Evolutionary conservation across 2,329 filamentous ascomycete species (phyloP), one percentile per base, ranked within the genome.

Genomic region (Fusarium gaditjirri): DNA sequence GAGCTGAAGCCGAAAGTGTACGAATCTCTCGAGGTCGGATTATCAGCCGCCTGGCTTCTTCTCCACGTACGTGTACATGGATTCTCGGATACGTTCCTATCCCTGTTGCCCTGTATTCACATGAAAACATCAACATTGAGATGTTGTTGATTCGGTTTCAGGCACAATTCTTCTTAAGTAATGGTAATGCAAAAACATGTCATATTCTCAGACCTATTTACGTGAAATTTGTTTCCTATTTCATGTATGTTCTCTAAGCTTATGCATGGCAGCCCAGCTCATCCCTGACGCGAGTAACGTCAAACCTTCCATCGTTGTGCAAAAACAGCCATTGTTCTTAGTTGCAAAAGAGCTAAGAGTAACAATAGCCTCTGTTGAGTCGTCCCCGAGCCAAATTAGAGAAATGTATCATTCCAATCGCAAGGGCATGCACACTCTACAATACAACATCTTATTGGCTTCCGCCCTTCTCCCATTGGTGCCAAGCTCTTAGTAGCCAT

Each of bases 61-160:
- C 36, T 62, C 50, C 58, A 50, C 47, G 23, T 36, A 50, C 47
- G 23, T 36, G 29, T 33, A 44, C 23, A 53, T 56, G 21, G 47
- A 43, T 53, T 31, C 41, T 33, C 47, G 46, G 46, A 54, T n/a
- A 42, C 21, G 35, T 39, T 39, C 35, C 55, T 59, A 49, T 47
- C 54, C 56, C 36, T 53, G 46, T 21, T 39, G 25, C n/a, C n/a
- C 27, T 58, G 25, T 43, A 13, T 44, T 38, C 29, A 44, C 50
- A 31, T 23, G 27, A 47, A 33, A 58, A 17, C 42, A 39, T 25
- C 35, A 38, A 41, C n/a, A 33, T 50, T 19, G 10, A 13, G 13
- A 35, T 25, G 33, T n/a, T 54, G 29, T 35, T 50, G 42, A 42
- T 38, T 52, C 21, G 6, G 65, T 68, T 49, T 69, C 57, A 64